Base-by-base conservation (phyloP, 1,139 yeast genomes). In the Oligophagozyma castellii region DNA sequence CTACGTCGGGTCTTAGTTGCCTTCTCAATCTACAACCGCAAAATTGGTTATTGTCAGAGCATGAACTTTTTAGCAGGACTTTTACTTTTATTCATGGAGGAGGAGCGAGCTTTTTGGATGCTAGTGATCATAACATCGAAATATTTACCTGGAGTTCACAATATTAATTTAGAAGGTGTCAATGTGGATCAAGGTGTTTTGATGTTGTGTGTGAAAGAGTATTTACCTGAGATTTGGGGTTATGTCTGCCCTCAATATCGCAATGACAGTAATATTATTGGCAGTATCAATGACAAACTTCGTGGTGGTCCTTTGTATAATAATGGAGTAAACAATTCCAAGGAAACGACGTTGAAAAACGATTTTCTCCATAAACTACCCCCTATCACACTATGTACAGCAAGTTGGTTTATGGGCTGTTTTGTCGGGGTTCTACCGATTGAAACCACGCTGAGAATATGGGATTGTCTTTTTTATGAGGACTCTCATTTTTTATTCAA, bases 391-490 rank as follows among this genome's bases (percentile, higher is more conserved):
- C 63, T 89, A 24, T 93, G 93, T 39, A 86, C 96, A 0, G 86
- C 95, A 0, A 76, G 94, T 28, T 89, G 98, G 98, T 89, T 89
- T 51, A 89, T 89, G 98, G 79, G 95, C 38, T 69, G 83, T 5
- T 89, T 79, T 56, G 83, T 86, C 23, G 94, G 94, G 0, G 70
- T 74, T 2, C 56, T 89, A 23, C 98, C 96, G 0, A 70, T 81
- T 12, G 96, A 89, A 48, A 73, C 93, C 0, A 77, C 81, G 7
- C 59, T 89, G 29, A 59, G 96, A 33, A 76, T 89, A 0, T 89
- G 98, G 98, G 98, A 89, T 53, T 80, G 92, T 29, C 56, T 89
- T 32, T 86, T 93, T 63, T 83, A 78, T 47, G 96, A 89, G 51
- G 95, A 84, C 14, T 76, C 93, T 2, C 83, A 81, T 48, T 71